Conservation (phyloP, 2,329 filamentous ascomycete genomes). For the Cladorrhinum sp. region DNA sequence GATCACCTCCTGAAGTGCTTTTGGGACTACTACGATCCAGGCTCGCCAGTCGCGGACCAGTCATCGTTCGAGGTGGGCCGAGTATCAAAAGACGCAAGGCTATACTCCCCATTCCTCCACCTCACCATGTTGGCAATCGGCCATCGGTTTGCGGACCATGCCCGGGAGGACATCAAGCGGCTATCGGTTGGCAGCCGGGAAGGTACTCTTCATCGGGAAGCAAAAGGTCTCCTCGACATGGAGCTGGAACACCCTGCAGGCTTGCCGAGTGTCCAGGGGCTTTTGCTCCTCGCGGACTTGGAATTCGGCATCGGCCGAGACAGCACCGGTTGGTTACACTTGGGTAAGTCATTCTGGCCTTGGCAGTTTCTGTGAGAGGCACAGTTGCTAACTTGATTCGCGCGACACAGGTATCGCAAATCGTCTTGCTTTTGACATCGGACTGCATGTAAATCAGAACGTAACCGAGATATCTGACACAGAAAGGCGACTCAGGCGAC, state of each 20-base stretch:
- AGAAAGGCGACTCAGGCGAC: conserved; percentile 48
- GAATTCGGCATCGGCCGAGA: conserved; percentile 54
- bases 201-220: conserved; percentile 51
- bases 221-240: conserved; percentile 52
- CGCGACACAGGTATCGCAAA: conserved; percentile 39
- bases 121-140: conserved; percentile 52
- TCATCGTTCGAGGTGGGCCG: conserved; percentile 48
- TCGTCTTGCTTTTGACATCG: conserved; percentile 46
- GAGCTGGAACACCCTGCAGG: conserved; percentile 52
- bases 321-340: conserved; percentile 54
- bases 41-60: conserved; percentile 48
- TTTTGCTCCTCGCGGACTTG: conserved; percentile 50
- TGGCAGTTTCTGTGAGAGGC: conserved; percentile 16
- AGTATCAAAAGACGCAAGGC: conserved; percentile 44
- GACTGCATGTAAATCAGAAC: conserved; percentile 47
- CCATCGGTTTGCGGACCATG: conserved; percentile 49
- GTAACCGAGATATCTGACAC: conserved; percentile 42
- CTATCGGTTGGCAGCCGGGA: conserved; percentile 46
- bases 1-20: conserved; percentile 52
- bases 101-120: conserved; percentile 52
- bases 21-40: conserved; percentile 50
- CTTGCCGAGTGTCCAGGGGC: conserved; percentile 50
- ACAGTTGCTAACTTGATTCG: conserved; percentile 1
- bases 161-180: conserved; percentile 46
- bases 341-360: conserved; percentile 39